These are phyloP conservation scores for Macrophomina phaseolina DNA, from an alignment of 2,329 filamentous ascomycete genomes.

Conservation along the genomic window DNA sequence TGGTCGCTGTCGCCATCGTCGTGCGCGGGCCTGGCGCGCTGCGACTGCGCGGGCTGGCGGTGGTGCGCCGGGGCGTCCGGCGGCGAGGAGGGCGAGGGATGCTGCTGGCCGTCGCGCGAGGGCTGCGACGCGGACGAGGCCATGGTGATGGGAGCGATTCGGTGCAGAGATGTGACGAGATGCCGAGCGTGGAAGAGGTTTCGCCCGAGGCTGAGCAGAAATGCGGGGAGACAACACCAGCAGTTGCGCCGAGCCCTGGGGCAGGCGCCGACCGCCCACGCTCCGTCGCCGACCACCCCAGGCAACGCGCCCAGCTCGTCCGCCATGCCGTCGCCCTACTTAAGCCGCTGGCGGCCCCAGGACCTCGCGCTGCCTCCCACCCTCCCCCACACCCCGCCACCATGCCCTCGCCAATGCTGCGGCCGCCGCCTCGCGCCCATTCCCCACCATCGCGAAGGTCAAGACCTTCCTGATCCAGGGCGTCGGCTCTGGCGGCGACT, in stretches of 20 bases:
- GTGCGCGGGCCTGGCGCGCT: conserved; percentile 35
- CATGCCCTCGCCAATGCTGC: conserved; percentile 34
- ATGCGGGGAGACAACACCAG: conserved; percentile 6
- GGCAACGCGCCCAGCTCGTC: too few relatives aligned
- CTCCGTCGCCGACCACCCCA: not conserved
- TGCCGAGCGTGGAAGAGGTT: conserved; percentile 23
- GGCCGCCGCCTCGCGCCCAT: conserved; percentile 53
- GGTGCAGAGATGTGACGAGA: conserved; percentile 22
- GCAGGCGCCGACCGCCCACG: not conserved
- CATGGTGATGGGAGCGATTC: conserved; percentile 8
- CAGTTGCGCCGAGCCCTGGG: conserved; percentile 12
- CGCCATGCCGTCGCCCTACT: not conserved
- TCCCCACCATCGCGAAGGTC: conserved; percentile 78
- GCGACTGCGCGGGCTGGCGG: not conserved
- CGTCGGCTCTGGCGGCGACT: conserved; percentile 72
- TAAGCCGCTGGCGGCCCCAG: not conserved
- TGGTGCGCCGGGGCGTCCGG: not conserved
- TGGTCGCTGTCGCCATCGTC: conserved; percentile 37
- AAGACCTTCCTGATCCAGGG: conserved; percentile 75
- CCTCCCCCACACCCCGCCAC: conserved; percentile 26
- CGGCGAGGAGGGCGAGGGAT: conserved; percentile 6
- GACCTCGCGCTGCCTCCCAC: not conserved
- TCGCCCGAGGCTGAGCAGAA: conserved; percentile 11
- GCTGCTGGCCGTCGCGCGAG: conserved; percentile 2
- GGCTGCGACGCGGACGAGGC: conserved; percentile 7